phyloP scores from a whole-genome alignment of 129 eudicot species.

The Ambrosia artemisiifolia region DNA sequence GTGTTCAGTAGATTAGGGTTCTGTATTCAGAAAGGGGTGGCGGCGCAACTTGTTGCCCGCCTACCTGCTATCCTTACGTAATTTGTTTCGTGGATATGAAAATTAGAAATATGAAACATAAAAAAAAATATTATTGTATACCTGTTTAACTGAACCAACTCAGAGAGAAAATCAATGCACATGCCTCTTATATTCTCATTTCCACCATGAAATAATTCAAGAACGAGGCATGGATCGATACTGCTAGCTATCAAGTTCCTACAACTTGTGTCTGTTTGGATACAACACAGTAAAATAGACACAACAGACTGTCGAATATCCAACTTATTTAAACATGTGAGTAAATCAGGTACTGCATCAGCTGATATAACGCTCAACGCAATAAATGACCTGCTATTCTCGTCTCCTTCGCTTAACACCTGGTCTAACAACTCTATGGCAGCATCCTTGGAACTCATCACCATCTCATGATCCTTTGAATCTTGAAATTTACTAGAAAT shows the following conservation, averaged over 20 bases:
- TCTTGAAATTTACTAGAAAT: conserved; percentile 48
- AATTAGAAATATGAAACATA: too few species aligned
- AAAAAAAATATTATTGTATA: conserved; percentile 6
- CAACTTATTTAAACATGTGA: conserved; percentile 48
- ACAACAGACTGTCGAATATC: conserved; percentile 57
- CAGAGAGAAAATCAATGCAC: conserved; percentile 73
- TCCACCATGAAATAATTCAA: conserved; percentile 82
- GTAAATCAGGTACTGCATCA: conserved; percentile 54
- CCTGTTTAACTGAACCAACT: conserved; percentile 76
- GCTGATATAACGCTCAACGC: conserved; percentile 46
- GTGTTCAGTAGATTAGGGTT: too few species aligned
- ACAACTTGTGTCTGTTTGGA: conserved; percentile 55
- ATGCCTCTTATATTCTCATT: conserved; percentile 57
- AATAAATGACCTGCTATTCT: conserved; percentile 40
- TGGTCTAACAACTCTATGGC: conserved; percentile 61
- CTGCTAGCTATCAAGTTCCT: conserved; percentile 58
- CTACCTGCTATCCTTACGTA: too few species aligned
- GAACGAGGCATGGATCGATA: conserved; percentile 64
- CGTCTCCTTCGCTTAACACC: conserved; percentile 62
- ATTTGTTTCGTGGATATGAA: too few species aligned
- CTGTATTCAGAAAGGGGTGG: too few species aligned
- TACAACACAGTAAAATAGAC: conserved; percentile 58
- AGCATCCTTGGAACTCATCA: conserved; percentile 71
- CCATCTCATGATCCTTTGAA: conserved; percentile 39
- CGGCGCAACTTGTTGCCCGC: too few species aligned